Evolutionary conservation across 208 protist genomes (phyloP), one percentile per base, ranked within the genome.

Genomic region (Leptomonas pyrrhocoris): DNA sequence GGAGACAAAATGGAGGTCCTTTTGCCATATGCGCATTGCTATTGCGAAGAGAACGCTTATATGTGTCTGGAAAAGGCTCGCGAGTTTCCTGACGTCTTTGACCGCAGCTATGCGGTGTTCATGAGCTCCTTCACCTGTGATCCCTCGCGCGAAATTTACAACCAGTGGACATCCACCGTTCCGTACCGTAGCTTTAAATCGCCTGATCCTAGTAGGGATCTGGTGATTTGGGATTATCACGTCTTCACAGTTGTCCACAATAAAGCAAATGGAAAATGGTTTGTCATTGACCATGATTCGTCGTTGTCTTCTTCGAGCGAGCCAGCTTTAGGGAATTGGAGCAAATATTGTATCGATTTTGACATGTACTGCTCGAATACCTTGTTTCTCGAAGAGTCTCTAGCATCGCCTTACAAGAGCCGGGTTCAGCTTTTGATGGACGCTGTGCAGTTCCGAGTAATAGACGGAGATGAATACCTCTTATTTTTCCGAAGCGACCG

Each of bases 41-140:
- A 80, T 55, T 85, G 76, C 48, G 76, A 85, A 56, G 76, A 85
- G 57, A 85, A 85, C 54, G 54, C 73, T 15, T 82, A 80, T 45
- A 51, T 53, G 3, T 68, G 74, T 28, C 36, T 83, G 8, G 54
- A 64, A 27, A 46, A 51, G 30, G 31, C 69, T 9, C 61, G 31
- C 31, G 21, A 46, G 30, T 43, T 40, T 23, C 18, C n/a, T 15
- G 64, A 63, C 28, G 31, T 74, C 15, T 82, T 85, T 65, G 73
- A 79, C 15, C 28, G 30, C 9, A 54, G 50, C 31, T 82, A 54
- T 43, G 75, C 77, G 9, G 68, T 85, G 25, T 59, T 85, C 18
- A 67, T 80, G 57, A 85, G 65, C n/a, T 74, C 76, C 8, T 85
- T 58, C 50, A 7, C 12, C 18, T 76, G 63, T 36, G 21, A 15